Percentiles rank a stretch among this genome's conserved stretches.
Conservation (phyloP, 202 grass and related monocot genomes). For the Digitaria exilis region DNA sequence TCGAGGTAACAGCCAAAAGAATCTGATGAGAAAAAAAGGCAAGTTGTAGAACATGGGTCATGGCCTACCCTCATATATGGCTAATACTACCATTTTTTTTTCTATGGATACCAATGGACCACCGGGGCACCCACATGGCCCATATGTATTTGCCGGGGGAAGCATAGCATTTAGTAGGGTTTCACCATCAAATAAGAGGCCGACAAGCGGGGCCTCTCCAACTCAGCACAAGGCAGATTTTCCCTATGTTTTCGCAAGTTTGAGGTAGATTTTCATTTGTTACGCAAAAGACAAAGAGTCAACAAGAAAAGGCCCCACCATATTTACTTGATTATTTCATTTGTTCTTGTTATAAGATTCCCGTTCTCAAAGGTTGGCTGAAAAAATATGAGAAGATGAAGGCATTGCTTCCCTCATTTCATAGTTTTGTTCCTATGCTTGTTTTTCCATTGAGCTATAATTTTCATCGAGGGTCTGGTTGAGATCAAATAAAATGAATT, state of each 20-base stretch:
- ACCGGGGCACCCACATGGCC: constrained; percentile 16
- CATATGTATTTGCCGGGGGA: constrained; percentile 31
- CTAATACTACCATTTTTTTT: not conserved
- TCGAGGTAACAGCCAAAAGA: not conserved
- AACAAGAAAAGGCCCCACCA: constrained; percentile 7
- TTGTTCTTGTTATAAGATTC: not conserved
- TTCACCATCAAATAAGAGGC: constrained; percentile 18
- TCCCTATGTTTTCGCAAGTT: not conserved
- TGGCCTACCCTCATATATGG: not conserved
- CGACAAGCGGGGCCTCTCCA: constrained; percentile 31
- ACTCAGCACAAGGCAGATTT: constrained; percentile 15
- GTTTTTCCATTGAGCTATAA: not conserved
- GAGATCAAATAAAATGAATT: not conserved
- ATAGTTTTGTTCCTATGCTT: not conserved
- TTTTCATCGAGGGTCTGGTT: constrained; percentile 11
- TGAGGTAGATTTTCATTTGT: constrained; percentile 22
- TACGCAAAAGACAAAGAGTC: constrained; percentile 24
- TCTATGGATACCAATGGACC: constrained; percentile 25
- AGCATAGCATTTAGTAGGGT: constrained; percentile 45
- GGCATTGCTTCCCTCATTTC: not conserved
- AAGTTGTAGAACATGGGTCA: constrained; percentile 33
- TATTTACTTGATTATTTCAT: not conserved
- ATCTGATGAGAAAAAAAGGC: not conserved
- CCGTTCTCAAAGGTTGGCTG: not conserved
- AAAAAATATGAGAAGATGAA: not conserved